Evolutionary conservation across 164 flowering plant genomes (phyloP).

Genomic region (Cinnamomum micranthum): DNA sequence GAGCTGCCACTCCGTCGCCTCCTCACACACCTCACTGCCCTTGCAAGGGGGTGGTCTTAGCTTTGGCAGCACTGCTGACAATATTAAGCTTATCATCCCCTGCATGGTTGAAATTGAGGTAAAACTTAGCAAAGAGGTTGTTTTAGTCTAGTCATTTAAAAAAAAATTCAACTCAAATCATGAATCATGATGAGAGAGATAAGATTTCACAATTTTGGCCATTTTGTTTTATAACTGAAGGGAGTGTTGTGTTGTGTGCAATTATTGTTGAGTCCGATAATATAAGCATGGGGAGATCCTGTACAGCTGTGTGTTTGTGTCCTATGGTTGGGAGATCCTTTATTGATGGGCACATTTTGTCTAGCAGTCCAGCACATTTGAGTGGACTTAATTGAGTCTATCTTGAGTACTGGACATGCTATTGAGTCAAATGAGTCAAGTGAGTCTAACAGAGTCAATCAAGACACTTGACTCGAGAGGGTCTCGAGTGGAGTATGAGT

Average conservation of each 20-base stretch:
- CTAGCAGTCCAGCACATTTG: too few relatives aligned
- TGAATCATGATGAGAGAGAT: too few relatives aligned
- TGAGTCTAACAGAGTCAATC: too few relatives aligned
- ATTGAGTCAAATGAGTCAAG: too few relatives aligned
- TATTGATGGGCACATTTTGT: too few relatives aligned
- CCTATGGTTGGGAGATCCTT: not conserved
- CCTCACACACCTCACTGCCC: constrained; percentile 31
- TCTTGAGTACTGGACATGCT: too few relatives aligned
- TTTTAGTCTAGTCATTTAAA: not conserved
- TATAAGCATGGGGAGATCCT: not conserved
- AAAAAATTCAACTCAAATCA: too few relatives aligned
- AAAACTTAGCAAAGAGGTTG: not conserved
- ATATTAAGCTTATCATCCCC: constrained; percentile 67
- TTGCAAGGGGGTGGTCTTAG: constrained; percentile 61
- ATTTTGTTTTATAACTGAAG: not conserved
- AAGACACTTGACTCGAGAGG: too few relatives aligned
- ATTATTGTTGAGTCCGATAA: too few relatives aligned
- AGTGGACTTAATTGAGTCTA: too few relatives aligned
- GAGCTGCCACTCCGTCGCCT: constrained; percentile 51
- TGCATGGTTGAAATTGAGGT: constrained; percentile 12
- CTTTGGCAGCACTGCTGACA: constrained; percentile 57
- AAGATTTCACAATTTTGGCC: too few relatives aligned
- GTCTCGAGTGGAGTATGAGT: too few relatives aligned
- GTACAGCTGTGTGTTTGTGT: not conserved
- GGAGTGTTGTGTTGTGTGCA: not conserved